Percentiles rank a stretch among this genome's conserved stretches.
phyloP scores from a whole-genome alignment of 1,284 basidiomycete genomes.

The Moesziomyces parantarcticus region DNA sequence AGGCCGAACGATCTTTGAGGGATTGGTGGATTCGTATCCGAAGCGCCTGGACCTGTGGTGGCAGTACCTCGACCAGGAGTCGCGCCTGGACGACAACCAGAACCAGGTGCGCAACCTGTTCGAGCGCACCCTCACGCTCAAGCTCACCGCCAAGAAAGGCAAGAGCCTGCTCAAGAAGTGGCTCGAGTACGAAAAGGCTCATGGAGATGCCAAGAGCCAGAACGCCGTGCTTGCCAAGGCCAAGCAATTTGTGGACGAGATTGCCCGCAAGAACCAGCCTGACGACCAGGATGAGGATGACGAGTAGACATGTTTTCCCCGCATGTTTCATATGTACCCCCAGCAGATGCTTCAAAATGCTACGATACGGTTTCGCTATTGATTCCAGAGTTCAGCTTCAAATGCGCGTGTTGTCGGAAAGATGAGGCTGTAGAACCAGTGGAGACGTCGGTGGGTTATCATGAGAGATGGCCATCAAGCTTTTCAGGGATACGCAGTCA shows the following conservation, averaged over 20 bases:
- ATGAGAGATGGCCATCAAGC: too few relatives aligned
- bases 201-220: constrained; percentile 87
- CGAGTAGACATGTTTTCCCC: constrained; percentile 3
- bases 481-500: too few relatives aligned
- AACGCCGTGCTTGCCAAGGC: constrained; percentile 86
- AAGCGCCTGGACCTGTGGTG: constrained; percentile 96
- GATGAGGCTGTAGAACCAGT: too few relatives aligned
- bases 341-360: constrained; percentile 3
- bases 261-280: constrained; percentile 23
- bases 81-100: constrained; percentile 59
- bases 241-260: constrained; percentile 73
- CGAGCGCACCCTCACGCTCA: constrained; percentile 81
- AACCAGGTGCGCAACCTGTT: constrained; percentile 75
- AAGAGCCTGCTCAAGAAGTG: constrained; percentile 91
- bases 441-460: too few relatives aligned
- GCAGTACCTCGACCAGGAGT: constrained; percentile 96
- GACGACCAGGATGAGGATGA: constrained; percentile 36
- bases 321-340: not conserved
- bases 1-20: constrained; percentile 95
- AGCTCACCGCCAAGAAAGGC: constrained; percentile 93
- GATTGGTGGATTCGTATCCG: constrained; percentile 91
- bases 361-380: not conserved
- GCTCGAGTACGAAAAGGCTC: constrained; percentile 85
- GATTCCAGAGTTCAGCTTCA: not conserved
- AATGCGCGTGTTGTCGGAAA: not conserved